Base-by-base conservation (phyloP, 1,284 basidiomycete species). In the Agroathelia rolfsii region DNA sequence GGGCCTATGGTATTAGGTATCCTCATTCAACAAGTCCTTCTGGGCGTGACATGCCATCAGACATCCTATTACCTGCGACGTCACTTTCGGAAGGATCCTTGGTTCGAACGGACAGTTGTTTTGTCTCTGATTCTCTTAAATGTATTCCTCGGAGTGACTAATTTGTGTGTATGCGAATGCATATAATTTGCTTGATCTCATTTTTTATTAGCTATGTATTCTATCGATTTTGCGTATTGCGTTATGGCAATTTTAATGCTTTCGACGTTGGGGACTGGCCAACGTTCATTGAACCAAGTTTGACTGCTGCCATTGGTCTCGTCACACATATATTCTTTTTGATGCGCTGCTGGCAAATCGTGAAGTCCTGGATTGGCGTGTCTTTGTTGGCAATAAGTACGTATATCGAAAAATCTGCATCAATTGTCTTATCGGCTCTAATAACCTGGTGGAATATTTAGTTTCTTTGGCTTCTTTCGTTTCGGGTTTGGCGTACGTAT, bases 321-420 rank as follows among this genome's bases (percentile, higher is more conserved):
- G n/a, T 43, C 10, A 28, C 39, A 0, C 41, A 43, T 7, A 10
- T 35, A 5, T 43, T 43, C n/a, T 39, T 43, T 17, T 18, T 35
- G 3, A 24, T 28, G 9, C 30, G 41, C 4, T 39, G 36, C 24
- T 35, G 24, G 10, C 12, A 29, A 2, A 36, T 32, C 1, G 26
- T 33, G 3, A 30, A 28, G 8, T 39, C 38, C 3, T 6, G 10
- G 10, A 2, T 16, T 9, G 10, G 30, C 2, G 11, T 28, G 5
- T 9, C 7, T 3, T 4, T 24, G 4, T 16, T 39, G n/a, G n/a
- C n/a, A n/a, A n/a, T n/a, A n/a, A n/a, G n/a, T n/a, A n/a, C n/a
- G n/a, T n/a, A n/a, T n/a, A n/a, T n/a, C n/a, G n/a, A n/a, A n/a
- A n/a, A n/a, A n/a, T n/a, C n/a, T n/a, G n/a, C n/a, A n/a, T n/a